A percentile compares a stretch with the other conserved stretches of the same genome.
Conservation (phyloP, 1,284 basidiomycete species). For the Coniferiporia sulphurascens region DNA sequence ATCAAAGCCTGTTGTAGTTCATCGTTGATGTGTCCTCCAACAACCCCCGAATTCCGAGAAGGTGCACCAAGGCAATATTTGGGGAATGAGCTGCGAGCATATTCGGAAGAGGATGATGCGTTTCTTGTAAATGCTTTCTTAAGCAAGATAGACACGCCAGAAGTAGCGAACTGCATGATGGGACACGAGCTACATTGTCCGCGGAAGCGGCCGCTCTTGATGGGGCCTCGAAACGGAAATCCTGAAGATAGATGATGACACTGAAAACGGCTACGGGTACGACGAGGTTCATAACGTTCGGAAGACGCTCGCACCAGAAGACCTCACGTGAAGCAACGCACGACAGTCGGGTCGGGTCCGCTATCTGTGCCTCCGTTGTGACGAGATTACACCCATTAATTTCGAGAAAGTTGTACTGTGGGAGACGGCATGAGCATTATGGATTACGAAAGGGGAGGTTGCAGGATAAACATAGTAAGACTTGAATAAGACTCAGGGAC, state of each 20-base stretch:
- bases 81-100: slow-evolving; percentile 90
- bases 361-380: slow-evolving; percentile 67
- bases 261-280: slow-evolving; percentile 93
- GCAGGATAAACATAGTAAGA: neutral
- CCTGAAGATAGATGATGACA: slow-evolving; percentile 94
- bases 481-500: neutral
- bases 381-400: slow-evolving; percentile 26
- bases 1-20: too few species aligned
- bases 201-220: slow-evolving; percentile 95
- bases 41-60: slow-evolving; percentile 97
- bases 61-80: slow-evolving; percentile 81
- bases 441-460: too few species aligned
- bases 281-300: slow-evolving; percentile 97
- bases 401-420: slow-evolving; percentile 4
- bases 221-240: slow-evolving; percentile 97
- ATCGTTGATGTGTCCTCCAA: slow-evolving; percentile 94
- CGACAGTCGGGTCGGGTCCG: slow-evolving; percentile 97
- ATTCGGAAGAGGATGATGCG: slow-evolving; percentile 95
- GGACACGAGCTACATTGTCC: slow-evolving; percentile 94
- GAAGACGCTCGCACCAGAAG: slow-evolving; percentile 95
- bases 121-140: slow-evolving; percentile 92
- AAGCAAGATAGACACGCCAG: slow-evolving; percentile 99
- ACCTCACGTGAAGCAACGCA: slow-evolving; percentile 95
- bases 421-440: neutral
- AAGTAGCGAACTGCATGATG: slow-evolving; percentile 99